Evolutionary conservation across 257 asterid genomes (phyloP), one percentile per base, ranked within the genome.

Genomic region (Ligustrum vulgare): DNA sequence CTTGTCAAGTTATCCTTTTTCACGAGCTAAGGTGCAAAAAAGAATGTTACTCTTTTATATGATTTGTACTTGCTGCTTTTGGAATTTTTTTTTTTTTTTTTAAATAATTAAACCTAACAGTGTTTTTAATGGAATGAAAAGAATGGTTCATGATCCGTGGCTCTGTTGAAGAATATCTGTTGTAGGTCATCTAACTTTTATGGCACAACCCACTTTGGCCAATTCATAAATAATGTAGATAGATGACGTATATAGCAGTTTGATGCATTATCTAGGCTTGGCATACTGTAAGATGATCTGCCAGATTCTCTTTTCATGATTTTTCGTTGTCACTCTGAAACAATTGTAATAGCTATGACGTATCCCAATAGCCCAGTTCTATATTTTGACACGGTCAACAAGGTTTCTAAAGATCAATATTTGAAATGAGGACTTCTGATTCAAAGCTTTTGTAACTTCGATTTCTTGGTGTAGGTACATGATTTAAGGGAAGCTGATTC

Each of bases 401-500:
- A 67, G 54, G 20, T 20, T 69, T 72, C 63, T 70, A 51, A 73
- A 28, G n/a, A 28, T 8, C 23, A 28, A 67, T 34, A 75, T 72
- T 15, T 8, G 20, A 41, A 32, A 35, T 45, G 23, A 60, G 74
- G 68, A 41, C 58, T 73, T 77, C 12, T 76, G 70, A 69, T 81
- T 73, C 20, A 16, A 20, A 66, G 31, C 62, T 72, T 64, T 15
- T 41, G 31, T 49, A 54, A 69, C 75, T 76, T 64, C 72, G 71
- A 67, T 81, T 78, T 80, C 49, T 79, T 75, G 83, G 82, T 72
- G 72, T 91, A 95, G 99, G 89, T 91, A 71, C 84, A 81, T 77
- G 93, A 91, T 80, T 86, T 95, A 81, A 87, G 91, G 84, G 78
- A 67, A 78, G 82, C 87, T 72, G 91, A 87, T 71, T 62, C 45